Percentiles rank a stretch among this genome's conserved stretches.
These are phyloP conservation scores for Ascodesmis nigricans DNA, from an alignment of 495 filamentous ascomycete species.

Conservation along the genomic window DNA sequence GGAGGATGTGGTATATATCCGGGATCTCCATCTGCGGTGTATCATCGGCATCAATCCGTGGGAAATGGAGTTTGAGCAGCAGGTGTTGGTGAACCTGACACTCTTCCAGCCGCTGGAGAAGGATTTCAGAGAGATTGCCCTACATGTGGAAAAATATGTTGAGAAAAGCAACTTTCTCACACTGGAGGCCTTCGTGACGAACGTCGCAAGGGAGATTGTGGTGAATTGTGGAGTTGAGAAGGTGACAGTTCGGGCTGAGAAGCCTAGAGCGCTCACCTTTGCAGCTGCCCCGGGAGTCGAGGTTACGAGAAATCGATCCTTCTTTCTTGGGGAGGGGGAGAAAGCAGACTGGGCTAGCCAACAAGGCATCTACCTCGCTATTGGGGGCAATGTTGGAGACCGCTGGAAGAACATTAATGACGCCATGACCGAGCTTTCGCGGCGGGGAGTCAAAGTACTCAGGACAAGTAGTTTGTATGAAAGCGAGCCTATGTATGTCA, in stretches of 20 bases:
- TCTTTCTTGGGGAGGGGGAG: slow-evolving; percentile 24
- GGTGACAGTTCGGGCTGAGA: slow-evolving; percentile 33
- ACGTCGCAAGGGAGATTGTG: slow-evolving; percentile 31
- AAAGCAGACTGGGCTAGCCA: slow-evolving; percentile 9
- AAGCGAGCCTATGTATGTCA: slow-evolving; percentile 88
- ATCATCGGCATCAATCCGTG: slow-evolving; percentile 38
- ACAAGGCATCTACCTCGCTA: slow-evolving; percentile 54
- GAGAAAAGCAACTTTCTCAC: slow-evolving; percentile 34
- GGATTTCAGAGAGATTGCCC: slow-evolving; percentile 13
- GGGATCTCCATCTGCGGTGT: slow-evolving; percentile 18
- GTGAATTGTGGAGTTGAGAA: slow-evolving; percentile 30
- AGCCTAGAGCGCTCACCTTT: slow-evolving; percentile 36
- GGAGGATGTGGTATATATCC: slow-evolving; percentile 19
- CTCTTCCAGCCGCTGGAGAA: slow-evolving; percentile 23
- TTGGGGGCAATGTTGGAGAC: slow-evolving; percentile 88
- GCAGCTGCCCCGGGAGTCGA: slow-evolving; percentile 34
- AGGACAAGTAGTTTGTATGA: slow-evolving; percentile 80
- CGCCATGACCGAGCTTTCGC: slow-evolving; percentile 55
- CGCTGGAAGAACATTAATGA: slow-evolving; percentile 59
- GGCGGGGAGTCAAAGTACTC: slow-evolving; percentile 44
- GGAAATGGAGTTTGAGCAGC: slow-evolving; percentile 35
- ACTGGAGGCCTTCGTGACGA: slow-evolving; percentile 34
- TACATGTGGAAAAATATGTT: slow-evolving; percentile 25
- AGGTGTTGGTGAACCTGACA: slow-evolving; percentile 30
- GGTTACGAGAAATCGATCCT: slow-evolving; percentile 30